Evolutionary conservation across 139 green algal genomes (phyloP).

Genomic region (Picochlorum costavermella): DNA sequence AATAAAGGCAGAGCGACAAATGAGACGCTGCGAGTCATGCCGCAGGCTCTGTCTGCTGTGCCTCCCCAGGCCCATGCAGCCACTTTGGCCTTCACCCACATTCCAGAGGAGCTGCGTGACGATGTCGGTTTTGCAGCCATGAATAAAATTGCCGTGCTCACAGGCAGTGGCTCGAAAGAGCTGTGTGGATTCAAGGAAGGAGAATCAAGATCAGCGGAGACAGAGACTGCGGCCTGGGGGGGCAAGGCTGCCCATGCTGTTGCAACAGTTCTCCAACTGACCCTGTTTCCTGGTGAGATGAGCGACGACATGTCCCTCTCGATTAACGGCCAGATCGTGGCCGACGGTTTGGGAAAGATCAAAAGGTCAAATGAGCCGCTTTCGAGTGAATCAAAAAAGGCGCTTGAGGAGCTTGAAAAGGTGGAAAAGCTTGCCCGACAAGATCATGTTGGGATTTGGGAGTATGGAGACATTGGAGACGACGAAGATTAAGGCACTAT

Average conservation of each 20-base stretch:
- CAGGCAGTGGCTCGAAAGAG: slow-evolving; percentile 30
- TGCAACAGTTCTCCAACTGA: slow-evolving; percentile 25
- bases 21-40: slow-evolving; percentile 44
- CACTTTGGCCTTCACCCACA: slow-evolving; percentile 47
- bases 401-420: slow-evolving; percentile 28
- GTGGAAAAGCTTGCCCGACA: slow-evolving; percentile 56
- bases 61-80: slow-evolving; percentile 50
- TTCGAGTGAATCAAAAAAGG: not conserved
- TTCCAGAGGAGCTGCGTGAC: slow-evolving; percentile 38
- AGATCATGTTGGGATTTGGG: slow-evolving; percentile 62
- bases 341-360: slow-evolving; percentile 30
- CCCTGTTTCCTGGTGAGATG: not conserved
- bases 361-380: not conserved
- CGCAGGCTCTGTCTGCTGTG: slow-evolving; percentile 58
- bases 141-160: slow-evolving; percentile 23
- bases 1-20: slow-evolving; percentile 61
- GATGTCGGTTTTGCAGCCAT: slow-evolving; percentile 54
- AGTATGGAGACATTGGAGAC: slow-evolving; percentile 76
- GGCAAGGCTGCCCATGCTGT: not conserved
- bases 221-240: slow-evolving; percentile 28
- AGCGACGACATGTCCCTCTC: not conserved
- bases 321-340: slow-evolving; percentile 38
- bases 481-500: slow-evolving; percentile 48
- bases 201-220: slow-evolving; percentile 35
- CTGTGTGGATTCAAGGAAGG: slow-evolving; percentile 36